These are phyloP conservation scores for Aspergillus affinis DNA, from an alignment of 495 filamentous ascomycete genomes.

Conservation along the genomic window DNA sequence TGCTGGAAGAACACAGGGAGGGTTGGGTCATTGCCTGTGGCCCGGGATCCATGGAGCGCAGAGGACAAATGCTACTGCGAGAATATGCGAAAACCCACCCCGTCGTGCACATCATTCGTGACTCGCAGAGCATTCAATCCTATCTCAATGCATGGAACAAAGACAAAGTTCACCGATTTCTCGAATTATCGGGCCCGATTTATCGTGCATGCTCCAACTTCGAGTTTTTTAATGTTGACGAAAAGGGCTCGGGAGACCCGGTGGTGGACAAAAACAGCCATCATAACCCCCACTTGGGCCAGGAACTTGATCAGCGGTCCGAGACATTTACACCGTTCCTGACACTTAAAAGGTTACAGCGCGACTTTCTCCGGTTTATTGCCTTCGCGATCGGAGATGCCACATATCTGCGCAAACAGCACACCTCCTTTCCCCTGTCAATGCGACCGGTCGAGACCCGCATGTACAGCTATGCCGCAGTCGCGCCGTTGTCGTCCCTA, in stretches of 20 bases:
- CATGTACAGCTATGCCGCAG: constrained; percentile 60
- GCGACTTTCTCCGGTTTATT: constrained; percentile 69
- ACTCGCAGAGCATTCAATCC: constrained; percentile 60
- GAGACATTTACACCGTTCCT: constrained; percentile 54
- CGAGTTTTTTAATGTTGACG: constrained; percentile 73
- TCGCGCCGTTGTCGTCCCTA: constrained; percentile 61
- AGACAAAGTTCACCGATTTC: constrained; percentile 52
- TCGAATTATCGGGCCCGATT: constrained; percentile 52
- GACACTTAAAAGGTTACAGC: constrained; percentile 65
- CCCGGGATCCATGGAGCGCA: constrained; percentile 53
- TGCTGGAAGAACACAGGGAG: constrained; percentile 58
- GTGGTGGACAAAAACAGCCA: constrained; percentile 26
- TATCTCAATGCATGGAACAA: constrained; percentile 60
- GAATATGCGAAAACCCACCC: constrained; percentile 58
- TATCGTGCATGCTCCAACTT: constrained; percentile 68
- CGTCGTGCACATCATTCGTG: constrained; percentile 70
- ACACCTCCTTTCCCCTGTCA: constrained; percentile 69
- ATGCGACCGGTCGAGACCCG: constrained; percentile 62
- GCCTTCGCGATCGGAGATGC: constrained; percentile 59
- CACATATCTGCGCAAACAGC: constrained; percentile 51
- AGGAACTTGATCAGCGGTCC: constrained; percentile 36
- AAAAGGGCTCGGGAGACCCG: constrained; percentile 27
- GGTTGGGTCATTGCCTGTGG: constrained; percentile 73
- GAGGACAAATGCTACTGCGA: constrained; percentile 40
- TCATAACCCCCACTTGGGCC: constrained; percentile 30